Conservation (phyloP, 495 filamentous ascomycete genomes). For the Xylaria flabelliformis region DNA sequence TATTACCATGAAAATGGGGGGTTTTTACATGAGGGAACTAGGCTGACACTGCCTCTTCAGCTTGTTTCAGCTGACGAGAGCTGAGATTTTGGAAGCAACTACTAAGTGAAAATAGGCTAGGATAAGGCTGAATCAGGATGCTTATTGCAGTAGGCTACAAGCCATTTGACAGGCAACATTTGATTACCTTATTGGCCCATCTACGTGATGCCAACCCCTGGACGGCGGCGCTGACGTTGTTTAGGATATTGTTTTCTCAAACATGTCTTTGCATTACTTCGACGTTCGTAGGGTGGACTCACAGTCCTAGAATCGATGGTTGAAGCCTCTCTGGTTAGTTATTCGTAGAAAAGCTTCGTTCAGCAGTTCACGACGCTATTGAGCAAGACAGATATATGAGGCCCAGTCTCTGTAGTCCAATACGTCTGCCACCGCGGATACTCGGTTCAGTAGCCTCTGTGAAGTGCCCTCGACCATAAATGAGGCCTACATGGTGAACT, state of each 20-base stretch:
- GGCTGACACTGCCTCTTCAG: background rate
- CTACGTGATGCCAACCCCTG: background rate
- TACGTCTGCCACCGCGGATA: no score
- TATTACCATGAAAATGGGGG: background rate
- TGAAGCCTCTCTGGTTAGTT: background rate
- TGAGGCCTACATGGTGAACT: background rate
- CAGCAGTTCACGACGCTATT: background rate
- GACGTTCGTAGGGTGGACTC: no score
- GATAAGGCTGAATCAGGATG: slow-evolving; percentile 3
- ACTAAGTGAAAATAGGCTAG: background rate
- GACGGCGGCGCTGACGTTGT: background rate
- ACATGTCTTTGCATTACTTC: background rate
- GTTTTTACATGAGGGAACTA: background rate
- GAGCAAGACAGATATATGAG: no score
- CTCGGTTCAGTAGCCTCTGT: background rate
- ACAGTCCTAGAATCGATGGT: background rate
- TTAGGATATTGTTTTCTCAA: background rate
- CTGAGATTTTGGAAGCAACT: background rate
- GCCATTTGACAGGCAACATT: background rate
- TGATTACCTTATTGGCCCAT: background rate
- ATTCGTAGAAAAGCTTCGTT: background rate
- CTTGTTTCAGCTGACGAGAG: background rate
- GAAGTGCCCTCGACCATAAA: background rate
- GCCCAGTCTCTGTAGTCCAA: no score
- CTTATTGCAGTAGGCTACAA: background rate